Evolutionary conservation across 75 land plant species (phyloP), one percentile per base, ranked within the genome.

Genomic region (Pinus taeda): DNA sequence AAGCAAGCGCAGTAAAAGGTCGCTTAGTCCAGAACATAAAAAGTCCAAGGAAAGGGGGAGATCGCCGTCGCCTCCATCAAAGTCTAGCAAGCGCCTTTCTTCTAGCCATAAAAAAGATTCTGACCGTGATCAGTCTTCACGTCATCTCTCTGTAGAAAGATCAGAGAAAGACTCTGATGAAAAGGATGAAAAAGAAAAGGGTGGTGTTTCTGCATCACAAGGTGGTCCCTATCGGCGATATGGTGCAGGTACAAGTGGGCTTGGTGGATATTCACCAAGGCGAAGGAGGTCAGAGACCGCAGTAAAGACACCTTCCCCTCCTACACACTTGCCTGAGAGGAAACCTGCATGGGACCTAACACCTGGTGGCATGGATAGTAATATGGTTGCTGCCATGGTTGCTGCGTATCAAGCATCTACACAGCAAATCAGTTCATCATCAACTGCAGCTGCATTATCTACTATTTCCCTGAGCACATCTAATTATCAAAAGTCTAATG

Each of bases 231-330:
- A 87, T 74, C 71, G 86, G 63, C 75, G 85, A 57, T 85, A 87
- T 81, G 78, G 81, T 75, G 86, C 74, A 7, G 85, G 79, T 72
- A 60, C 78, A 36, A 91, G 92, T 89, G 88, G 93, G n/a, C 90
- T 96, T 79, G 99, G 99, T 26, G 97, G 99, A 13, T 96, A 96
- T 80, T 96, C 99, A 6, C 99, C 99, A 37, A 85, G 97, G 80
- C 86, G 93, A 71, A 88, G 97, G 77, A 90, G 82, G 83, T 87
- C 86, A 74, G 92, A 94, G 53, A 84, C 90, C 78, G 90, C 91
- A 65, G 81, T 86, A 63, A 87, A 76, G 77, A 96, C 91, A 53
- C 94, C 96, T 21, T 88, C 96, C 18, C 94, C 98, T 56, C 81
- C 84, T 57, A 55, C 75, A 22, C 90, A 88, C 11, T 87, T 89